Conservation (phyloP, 345 rosid species). For the Murraya koenigii region DNA sequence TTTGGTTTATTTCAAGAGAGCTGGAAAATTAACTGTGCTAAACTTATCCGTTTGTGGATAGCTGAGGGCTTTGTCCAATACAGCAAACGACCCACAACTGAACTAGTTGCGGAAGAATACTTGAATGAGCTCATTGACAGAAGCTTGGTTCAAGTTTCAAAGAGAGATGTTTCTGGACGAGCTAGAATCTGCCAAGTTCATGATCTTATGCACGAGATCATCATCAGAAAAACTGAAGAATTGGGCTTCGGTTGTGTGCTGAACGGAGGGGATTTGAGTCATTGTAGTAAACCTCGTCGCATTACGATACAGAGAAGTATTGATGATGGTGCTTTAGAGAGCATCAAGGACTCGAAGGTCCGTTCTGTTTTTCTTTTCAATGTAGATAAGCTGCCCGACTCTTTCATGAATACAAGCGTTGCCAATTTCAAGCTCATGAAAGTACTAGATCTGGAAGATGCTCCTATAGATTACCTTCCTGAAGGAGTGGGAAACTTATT, state of each 20-base stretch:
- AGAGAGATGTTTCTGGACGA: conserved; percentile 3
- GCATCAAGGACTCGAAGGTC: background rate
- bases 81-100: too few relatives aligned
- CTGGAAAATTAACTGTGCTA: too few relatives aligned
- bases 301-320: background rate
- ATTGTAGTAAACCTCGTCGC: background rate
- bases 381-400: background rate
- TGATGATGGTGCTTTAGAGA: background rate
- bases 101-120: background rate
- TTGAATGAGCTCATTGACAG: conserved; percentile 17
- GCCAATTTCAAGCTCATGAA: background rate
- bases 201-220: conserved; percentile 15
- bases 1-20: too few relatives aligned
- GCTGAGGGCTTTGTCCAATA: too few relatives aligned
- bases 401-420: background rate
- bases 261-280: background rate
- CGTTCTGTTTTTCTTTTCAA: conserved; percentile 15
- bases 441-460: background rate
- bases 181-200: conserved; percentile 12
- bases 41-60: too few relatives aligned
- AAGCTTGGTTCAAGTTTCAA: conserved; percentile 9
- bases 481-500: background rate
- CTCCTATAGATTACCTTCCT: background rate
- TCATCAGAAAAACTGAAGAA: conserved; percentile 1
- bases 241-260: background rate